phyloP scores from a whole-genome alignment of 2,329 filamentous ascomycete genomes.

The Bipolaris bicolor region DNA sequence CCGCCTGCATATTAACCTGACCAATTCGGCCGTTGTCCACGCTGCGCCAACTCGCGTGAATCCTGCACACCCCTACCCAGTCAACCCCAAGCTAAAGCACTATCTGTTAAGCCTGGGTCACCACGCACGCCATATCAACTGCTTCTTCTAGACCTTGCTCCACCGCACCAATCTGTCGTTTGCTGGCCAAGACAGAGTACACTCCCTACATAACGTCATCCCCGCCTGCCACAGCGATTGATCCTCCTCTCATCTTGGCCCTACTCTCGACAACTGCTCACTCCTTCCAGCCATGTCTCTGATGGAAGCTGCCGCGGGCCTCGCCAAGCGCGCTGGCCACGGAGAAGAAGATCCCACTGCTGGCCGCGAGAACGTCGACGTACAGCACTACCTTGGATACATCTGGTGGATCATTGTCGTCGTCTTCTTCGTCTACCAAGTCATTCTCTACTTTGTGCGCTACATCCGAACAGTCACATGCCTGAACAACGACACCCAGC shows the following conservation, averaged over 20 bases:
- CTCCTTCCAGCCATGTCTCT: constrained; percentile 32
- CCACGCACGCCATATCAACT: constrained; percentile 26
- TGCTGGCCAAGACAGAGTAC: constrained; percentile 49
- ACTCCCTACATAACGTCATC: constrained; percentile 38
- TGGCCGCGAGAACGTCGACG: constrained; percentile 42
- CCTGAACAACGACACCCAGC: constrained; percentile 78
- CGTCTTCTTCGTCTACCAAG: constrained; percentile 70
- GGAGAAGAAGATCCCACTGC: constrained; percentile 33
- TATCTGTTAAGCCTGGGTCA: constrained; percentile 14
- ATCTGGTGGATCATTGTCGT: constrained; percentile 67
- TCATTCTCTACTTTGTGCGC: constrained; percentile 64
- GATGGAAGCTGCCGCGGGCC: constrained; percentile 22
- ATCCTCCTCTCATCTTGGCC: constrained; percentile 11
- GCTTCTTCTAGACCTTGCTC: constrained; percentile 17
- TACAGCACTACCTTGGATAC: constrained; percentile 47
- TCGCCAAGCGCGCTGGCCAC: constrained; percentile 32
- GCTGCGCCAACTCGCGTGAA: constrained; percentile 27
- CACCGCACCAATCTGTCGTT: constrained; percentile 41
- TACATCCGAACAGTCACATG: constrained; percentile 77
- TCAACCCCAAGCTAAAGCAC: constrained; percentile 21
- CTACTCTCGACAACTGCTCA: background rate
- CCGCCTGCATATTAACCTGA: constrained; percentile 38
- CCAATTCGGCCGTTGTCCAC: constrained; percentile 29
- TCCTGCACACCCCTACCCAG: constrained; percentile 29
- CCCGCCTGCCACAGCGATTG: constrained; percentile 24